A percentile compares a stretch with the other conserved stretches of the same genome.
Conservation (phyloP, 495 filamentous ascomycete species). For the Alectoria sarmentosa region DNA sequence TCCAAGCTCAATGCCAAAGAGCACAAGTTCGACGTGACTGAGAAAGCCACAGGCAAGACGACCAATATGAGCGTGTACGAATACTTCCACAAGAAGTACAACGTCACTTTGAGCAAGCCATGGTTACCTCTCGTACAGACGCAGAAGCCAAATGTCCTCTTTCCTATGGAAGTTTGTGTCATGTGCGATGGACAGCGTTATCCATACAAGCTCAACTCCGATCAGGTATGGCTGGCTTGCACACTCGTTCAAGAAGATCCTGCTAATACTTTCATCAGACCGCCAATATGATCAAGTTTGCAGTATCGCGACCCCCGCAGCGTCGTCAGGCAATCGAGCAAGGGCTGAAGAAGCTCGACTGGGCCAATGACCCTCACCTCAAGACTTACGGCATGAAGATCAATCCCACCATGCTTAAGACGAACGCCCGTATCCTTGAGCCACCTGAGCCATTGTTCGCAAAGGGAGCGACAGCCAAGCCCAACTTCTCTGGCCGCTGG, state of each 20-base stretch:
- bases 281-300: constrained; percentile 79
- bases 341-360: constrained; percentile 61
- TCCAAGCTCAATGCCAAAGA: constrained; percentile 46
- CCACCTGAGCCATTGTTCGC: constrained; percentile 63
- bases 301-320: constrained; percentile 54
- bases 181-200: constrained; percentile 66
- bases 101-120: constrained; percentile 44
- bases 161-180: constrained; percentile 71
- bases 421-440: constrained; percentile 63
- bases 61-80: constrained; percentile 47
- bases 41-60: constrained; percentile 38
- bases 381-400: constrained; percentile 62
- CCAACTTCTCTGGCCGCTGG: constrained; percentile 65
- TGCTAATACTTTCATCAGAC: constrained; percentile 40
- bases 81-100: constrained; percentile 65
- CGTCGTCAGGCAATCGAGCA: constrained; percentile 56
- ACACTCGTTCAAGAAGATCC: neutral
- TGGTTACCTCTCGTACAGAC: constrained; percentile 67
- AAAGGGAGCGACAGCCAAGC: constrained; percentile 42
- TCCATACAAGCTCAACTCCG: constrained; percentile 64
- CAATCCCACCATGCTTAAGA: constrained; percentile 49
- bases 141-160: constrained; percentile 52
- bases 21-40: constrained; percentile 50
- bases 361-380: constrained; percentile 60
- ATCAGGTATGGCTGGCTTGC: constrained; percentile 31